Base-by-base conservation (phyloP, 495 filamentous ascomycete genomes). In the Pseudomonodictys pantanalensis region DNA sequence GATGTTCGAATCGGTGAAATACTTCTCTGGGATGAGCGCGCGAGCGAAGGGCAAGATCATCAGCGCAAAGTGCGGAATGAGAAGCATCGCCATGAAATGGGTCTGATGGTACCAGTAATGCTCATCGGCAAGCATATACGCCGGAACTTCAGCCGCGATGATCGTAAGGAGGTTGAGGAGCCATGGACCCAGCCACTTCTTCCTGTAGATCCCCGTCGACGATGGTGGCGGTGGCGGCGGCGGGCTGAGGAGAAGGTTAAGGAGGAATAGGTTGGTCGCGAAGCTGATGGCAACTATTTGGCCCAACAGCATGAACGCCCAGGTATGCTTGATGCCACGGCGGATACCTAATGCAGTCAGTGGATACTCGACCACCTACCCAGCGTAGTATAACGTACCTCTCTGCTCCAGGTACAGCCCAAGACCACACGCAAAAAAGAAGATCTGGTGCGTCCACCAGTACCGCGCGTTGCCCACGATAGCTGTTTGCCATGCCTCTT, bases 231-330 rank as follows among this genome's bases (percentile, higher is more conserved):
- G 22, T 1, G 44, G n/a, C 3, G 63, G 23, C 1, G 54, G 49
- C 8, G 65, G 60, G 29, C 49, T 62, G 2, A 68, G 30, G 1
- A 62, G 46, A 2, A 68, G 22, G 10, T 67, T 60, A 9, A 73
- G 15, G 53, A 68, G 65, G 59, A 73, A 73, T 15, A 73, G 64
- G 46, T 73, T 73, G 26, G 65, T 65, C 12, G 66, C 62, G 54
- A 70, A 73, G 22, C 68, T 68, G 46, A 73, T 65, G 1, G 68
- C 67, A 11, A 72, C 65, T 11, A 73, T 59, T 47, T 73, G 71
- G 20, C 61, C 62, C 1, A 73, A 57, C 9, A 65, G 53, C 52
- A 73, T 70, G 54, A 71, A 73, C 6, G 68, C 71, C 69, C 68
- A 72, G 5, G 69, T 67, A 38, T 65, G 60, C 10, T 67, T 67